phyloP scores from a whole-genome alignment of 2,329 filamentous ascomycete species.

The Trichoderma semiorbis region DNA sequence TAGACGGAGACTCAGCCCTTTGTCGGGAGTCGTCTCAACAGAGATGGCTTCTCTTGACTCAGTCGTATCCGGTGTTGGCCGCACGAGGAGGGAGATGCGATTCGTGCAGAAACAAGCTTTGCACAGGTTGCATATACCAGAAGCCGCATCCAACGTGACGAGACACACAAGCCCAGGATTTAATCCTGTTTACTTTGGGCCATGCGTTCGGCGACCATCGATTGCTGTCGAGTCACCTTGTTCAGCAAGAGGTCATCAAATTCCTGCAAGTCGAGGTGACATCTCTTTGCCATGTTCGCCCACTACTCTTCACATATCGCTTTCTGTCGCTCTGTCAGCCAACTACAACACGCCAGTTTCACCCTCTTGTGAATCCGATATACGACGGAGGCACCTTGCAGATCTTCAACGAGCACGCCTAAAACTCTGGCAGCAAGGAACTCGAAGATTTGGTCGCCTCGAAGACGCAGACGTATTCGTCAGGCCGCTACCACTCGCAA shows the following conservation, averaged over 20 bases:
- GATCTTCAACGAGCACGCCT: constrained; percentile 27
- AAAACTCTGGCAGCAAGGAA: constrained; percentile 23
- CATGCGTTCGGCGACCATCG: background rate
- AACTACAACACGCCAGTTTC: background rate
- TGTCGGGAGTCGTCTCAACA: background rate
- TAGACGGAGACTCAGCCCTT: background rate
- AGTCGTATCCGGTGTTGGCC: background rate
- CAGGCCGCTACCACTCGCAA: constrained; percentile 26
- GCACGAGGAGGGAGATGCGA: background rate
- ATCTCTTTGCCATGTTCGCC: background rate
- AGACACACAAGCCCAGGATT: background rate
- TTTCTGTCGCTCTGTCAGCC: background rate
- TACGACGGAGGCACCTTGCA: constrained; percentile 24
- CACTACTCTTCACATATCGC: background rate
- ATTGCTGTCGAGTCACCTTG: background rate
- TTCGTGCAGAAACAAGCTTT: background rate
- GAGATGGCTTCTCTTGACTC: background rate
- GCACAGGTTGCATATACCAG: background rate
- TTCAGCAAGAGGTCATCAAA: background rate
- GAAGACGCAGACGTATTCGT: constrained; percentile 27
- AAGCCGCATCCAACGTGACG: background rate
- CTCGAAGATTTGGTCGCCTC: constrained; percentile 18
- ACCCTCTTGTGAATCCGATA: background rate
- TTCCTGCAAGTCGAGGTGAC: background rate
- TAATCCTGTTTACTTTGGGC: background rate